These are phyloP conservation scores for Chrysosporium queenslandicum DNA, from an alignment of 2,329 filamentous ascomycete genomes.

Conservation along the genomic window DNA sequence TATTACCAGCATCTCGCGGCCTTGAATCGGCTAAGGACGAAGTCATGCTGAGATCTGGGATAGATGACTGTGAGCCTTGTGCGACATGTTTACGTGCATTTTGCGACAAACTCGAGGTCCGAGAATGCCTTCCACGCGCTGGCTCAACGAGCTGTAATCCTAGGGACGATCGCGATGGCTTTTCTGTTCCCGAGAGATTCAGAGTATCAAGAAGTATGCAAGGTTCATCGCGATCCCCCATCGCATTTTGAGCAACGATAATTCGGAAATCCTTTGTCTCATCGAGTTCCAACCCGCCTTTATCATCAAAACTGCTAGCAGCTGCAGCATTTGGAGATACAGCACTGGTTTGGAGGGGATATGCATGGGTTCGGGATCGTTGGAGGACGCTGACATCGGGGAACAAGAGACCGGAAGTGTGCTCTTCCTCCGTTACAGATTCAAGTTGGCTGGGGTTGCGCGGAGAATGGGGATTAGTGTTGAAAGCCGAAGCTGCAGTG, in stretches of 20 bases:
- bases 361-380: slow-evolving; percentile 33
- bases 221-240: slow-evolving; percentile 39
- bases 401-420: slow-evolving; percentile 40
- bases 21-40: slow-evolving; percentile 15
- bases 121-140: slow-evolving; percentile 26
- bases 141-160: slow-evolving; percentile 28
- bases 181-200: slow-evolving; percentile 21
- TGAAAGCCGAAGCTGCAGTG: slow-evolving; percentile 37
- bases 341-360: slow-evolving; percentile 33
- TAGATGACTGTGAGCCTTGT: slow-evolving; percentile 24
- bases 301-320: slow-evolving; percentile 39
- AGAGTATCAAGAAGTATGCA: slow-evolving; percentile 39
- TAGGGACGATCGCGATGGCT: slow-evolving; percentile 28
- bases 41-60: slow-evolving; percentile 21
- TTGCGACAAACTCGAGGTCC: slow-evolving; percentile 33
- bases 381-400: slow-evolving; percentile 37
- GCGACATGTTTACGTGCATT: slow-evolving; percentile 27
- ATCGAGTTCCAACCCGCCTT: slow-evolving; percentile 39
- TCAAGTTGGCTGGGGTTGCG: slow-evolving; percentile 34
- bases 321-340: slow-evolving; percentile 36
- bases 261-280: slow-evolving; percentile 37
- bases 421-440: slow-evolving; percentile 42
- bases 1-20: slow-evolving; percentile 25
- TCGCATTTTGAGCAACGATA: slow-evolving; percentile 40
- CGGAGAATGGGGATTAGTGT: slow-evolving; percentile 31